phyloP scores from a whole-genome alignment of 2,329 filamentous ascomycete species.

The Aureobasidium sp. region DNA sequence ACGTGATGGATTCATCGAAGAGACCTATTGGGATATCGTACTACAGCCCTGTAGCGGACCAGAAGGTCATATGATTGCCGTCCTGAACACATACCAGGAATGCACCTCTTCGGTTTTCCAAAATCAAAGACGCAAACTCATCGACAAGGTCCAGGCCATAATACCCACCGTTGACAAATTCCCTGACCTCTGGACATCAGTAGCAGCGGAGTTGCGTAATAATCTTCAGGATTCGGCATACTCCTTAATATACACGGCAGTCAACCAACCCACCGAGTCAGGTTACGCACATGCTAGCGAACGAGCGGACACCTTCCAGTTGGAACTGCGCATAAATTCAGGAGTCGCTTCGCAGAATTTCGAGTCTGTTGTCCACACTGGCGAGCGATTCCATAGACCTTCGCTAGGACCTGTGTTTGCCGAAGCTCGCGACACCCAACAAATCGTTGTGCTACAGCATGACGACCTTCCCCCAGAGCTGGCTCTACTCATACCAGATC shows the following conservation, averaged over 20 bases:
- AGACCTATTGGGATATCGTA: conserved; percentile 24
- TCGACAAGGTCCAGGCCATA: conserved; percentile 13
- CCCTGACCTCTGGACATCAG: conserved; percentile 14
- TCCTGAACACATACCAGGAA: conserved; percentile 16
- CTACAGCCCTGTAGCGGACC: conserved; percentile 22
- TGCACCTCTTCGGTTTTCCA: conserved; percentile 9
- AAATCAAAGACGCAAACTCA: conserved; percentile 11
- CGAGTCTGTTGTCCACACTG: conserved; percentile 13
- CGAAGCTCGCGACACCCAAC: conserved; percentile 9
- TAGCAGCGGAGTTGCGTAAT: conserved; percentile 10
- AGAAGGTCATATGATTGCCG: conserved; percentile 12
- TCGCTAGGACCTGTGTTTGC: conserved; percentile 7
- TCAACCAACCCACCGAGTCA: conserved; percentile 9
- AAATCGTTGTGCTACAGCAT: conserved; percentile 10
- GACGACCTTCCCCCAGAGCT: conserved; percentile 10
- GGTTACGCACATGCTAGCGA: background rate
- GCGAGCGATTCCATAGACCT: background rate
- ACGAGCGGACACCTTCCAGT: conserved; percentile 4
- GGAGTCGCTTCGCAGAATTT: background rate
- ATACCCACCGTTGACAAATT: conserved; percentile 9
- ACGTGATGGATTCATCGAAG: conserved; percentile 22
- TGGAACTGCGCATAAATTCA: conserved; percentile 17
- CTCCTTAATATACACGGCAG: conserved; percentile 16
- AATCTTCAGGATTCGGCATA: conserved; percentile 13
- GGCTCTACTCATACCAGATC: conserved; percentile 6